Base-by-base conservation (phyloP, 1,284 basidiomycete genomes). In the Ceratobasidium sp. region DNA sequence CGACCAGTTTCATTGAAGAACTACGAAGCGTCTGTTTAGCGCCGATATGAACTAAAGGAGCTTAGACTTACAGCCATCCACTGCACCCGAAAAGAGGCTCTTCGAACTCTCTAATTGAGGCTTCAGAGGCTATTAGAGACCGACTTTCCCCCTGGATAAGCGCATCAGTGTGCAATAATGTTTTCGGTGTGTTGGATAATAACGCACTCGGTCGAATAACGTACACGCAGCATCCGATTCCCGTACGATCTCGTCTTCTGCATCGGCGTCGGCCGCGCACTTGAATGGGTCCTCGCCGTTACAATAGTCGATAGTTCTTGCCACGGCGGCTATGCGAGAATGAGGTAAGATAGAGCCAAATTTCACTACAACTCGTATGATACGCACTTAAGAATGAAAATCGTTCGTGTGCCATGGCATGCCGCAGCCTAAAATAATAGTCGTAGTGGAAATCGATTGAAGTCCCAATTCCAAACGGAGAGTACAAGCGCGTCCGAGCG, bases 1-100 rank as follows among this genome's bases (percentile, higher is more conserved):
- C 29, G 29, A 36, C 48, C 15, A 73, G 47, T 24, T 73, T 73
- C 48, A 56, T 57, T 3, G 59, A 50, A 24, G 71, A 73, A 1
- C 71, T 73, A 54, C 22, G 5, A 6, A 3, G 9, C 19, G 1
- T 2, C 6, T 57, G 0, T 31, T 24, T 7, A 0, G 27, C 7
- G 29, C 41, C 9, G 19, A 33, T 29, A 47, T 6, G 27, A 14
- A 2, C 17, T 19, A 24, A 33, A 27, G 31, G n/a, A 36, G 0
- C 29, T 1, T 4, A 47, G 7, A 73, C 71, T 27, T 50, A 73
- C 71, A 73, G 36, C 71, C 71, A 73, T 24, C 71, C 71, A 7
- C 53, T 59, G 48, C 51, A 57, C 44, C 47, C 71, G 29, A 73
- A 51, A 6, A 73, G 41, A 1, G 59, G 71, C n/a, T 54, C 59